Conservation (phyloP, 2,329 filamentous ascomycete genomes). For the Hypoxylon sp. region DNA sequence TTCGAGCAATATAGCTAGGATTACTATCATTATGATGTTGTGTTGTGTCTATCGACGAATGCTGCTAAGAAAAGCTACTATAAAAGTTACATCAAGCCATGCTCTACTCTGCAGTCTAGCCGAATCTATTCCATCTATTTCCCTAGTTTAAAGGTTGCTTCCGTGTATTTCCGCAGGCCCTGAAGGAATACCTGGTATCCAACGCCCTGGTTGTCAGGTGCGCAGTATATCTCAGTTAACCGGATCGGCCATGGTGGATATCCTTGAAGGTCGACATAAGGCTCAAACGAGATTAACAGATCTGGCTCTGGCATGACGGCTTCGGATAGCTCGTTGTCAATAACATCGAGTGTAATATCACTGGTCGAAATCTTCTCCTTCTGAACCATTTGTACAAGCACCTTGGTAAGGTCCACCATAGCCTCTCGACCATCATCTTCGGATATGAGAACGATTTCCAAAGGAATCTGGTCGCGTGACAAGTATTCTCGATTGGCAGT, state of each 20-base stretch:
- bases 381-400: constrained; percentile 94
- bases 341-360: constrained; percentile 87
- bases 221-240: constrained; percentile 91
- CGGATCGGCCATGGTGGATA: constrained; percentile 98
- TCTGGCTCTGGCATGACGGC: constrained; percentile 91
- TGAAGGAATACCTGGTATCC: constrained; percentile 95
- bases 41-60: constrained; percentile 16
- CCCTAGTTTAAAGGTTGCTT: constrained; percentile 90
- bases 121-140: constrained; percentile 59
- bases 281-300: constrained; percentile 87
- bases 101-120: constrained; percentile 4
- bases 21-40: constrained; percentile 16
- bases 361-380: constrained; percentile 83
- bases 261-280: constrained; percentile 85
- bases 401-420: constrained; percentile 94
- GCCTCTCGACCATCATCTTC: constrained; percentile 92
- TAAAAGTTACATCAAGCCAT: constrained; percentile 19
- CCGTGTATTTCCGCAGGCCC: constrained; percentile 85
- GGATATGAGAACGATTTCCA: constrained; percentile 83
- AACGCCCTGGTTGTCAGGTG: constrained; percentile 83
- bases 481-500: constrained; percentile 51
- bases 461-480: constrained; percentile 57
- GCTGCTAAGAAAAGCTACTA: neutral
- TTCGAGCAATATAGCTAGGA: neutral
- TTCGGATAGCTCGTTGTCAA: constrained; percentile 88